Evolutionary conservation across 73 alveolate genomes (phyloP).

Genomic region (Tetrahymena malaccensis): DNA sequence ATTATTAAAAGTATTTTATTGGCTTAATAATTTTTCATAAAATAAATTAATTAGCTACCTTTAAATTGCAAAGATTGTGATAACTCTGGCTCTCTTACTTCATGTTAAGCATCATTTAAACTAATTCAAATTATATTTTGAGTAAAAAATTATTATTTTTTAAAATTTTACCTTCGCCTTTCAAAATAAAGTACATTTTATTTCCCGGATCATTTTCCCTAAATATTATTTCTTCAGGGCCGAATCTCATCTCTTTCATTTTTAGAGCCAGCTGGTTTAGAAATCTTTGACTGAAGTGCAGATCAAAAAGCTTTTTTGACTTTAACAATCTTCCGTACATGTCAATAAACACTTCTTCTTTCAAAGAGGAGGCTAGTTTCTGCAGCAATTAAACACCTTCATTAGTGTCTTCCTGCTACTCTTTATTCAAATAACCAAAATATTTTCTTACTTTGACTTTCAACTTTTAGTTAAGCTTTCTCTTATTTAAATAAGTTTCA

Average conservation of each 20-base stretch:
- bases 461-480: background rate
- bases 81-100: background rate
- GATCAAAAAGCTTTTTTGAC: background rate
- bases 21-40: background rate
- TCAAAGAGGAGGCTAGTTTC: background rate
- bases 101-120: background rate
- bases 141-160: background rate
- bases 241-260: conserved; percentile 18
- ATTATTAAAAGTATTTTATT: background rate
- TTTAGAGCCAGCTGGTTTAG: background rate
- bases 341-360: background rate
- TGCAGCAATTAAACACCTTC: background rate
- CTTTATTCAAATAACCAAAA: background rate
- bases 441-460: background rate
- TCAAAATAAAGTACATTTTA: background rate
- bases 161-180: background rate
- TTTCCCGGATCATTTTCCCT: conserved; percentile 13
- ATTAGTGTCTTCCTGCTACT: background rate
- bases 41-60: background rate
- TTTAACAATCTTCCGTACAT: background rate
- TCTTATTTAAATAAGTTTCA: background rate
- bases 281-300: background rate
- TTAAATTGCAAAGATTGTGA: background rate
- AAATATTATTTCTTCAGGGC: conserved; percentile 34
- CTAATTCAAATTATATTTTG: background rate